Evolutionary conservation across 352 stramenopile species (phyloP).

Genomic region (Pythium plurisporium): DNA sequence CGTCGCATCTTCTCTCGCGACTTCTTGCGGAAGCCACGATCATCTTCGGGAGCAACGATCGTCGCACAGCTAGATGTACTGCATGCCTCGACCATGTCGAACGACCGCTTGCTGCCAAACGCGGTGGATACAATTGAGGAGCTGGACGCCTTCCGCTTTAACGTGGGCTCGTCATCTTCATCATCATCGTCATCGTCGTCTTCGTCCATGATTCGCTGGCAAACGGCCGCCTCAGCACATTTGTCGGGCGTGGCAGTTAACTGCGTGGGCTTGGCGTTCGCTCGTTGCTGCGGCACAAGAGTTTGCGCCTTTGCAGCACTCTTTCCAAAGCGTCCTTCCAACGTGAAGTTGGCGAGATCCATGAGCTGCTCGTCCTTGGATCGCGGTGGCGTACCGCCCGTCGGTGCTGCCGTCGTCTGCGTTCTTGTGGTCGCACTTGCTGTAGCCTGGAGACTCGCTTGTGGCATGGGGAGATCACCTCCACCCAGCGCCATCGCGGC

Average conservation of each 20-base stretch:
- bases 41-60: constrained; percentile 44
- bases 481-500: not conserved
- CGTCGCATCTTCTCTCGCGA: constrained; percentile 73
- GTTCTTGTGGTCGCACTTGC: constrained; percentile 3
- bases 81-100: constrained; percentile 40
- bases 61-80: constrained; percentile 45
- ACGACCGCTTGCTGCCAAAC: constrained; percentile 38
- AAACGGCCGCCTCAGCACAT: constrained; percentile 15
- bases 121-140: constrained; percentile 4
- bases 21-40: constrained; percentile 67
- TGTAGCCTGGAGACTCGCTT: not conserved
- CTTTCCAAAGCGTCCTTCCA: constrained; percentile 35
- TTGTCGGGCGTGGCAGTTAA: not conserved
- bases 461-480: not conserved
- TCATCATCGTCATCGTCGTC: constrained; percentile 21
- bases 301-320: not conserved
- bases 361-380: constrained; percentile 24
- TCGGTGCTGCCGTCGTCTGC: constrained; percentile 18
- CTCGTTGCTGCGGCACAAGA: not conserved
- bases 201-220: constrained; percentile 38
- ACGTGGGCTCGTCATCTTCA: constrained; percentile 22
- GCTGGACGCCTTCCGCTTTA: not conserved
- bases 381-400: constrained; percentile 5
- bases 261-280: not conserved
- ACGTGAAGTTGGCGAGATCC: constrained; percentile 35